These are phyloP conservation scores for Steccherinum ochraceum DNA, from an alignment of 768 basidiomycete species.

Conservation along the genomic window DNA sequence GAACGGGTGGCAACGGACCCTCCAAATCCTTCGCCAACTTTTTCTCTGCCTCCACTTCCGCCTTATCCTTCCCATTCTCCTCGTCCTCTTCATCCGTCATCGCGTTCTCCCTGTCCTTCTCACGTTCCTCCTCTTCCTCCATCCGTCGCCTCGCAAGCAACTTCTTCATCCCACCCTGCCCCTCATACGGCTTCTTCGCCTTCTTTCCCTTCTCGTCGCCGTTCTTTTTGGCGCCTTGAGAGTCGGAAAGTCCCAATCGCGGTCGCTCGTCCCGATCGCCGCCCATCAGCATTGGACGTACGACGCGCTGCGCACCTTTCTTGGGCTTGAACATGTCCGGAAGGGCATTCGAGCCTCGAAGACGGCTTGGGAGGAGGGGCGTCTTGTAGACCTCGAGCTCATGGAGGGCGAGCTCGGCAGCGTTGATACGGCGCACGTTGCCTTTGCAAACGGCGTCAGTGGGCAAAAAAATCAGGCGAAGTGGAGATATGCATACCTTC, in stretches of 20 bases:
- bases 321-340: conserved; percentile 62
- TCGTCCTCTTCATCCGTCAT: conserved; percentile 26
- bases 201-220: conserved; percentile 24
- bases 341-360: conserved; percentile 36
- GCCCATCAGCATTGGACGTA: conserved; percentile 59
- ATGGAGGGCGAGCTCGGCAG: conserved; percentile 62
- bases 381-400: conserved; percentile 77
- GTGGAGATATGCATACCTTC: too few relatives aligned
- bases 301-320: conserved; percentile 29
- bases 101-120: conserved; percentile 22
- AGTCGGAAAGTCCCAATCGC: conserved; percentile 36
- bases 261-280: conserved; percentile 45
- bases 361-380: conserved; percentile 63
- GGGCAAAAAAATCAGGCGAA: too few relatives aligned
- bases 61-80: conserved; percentile 18
- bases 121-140: conserved; percentile 46
- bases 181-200: conserved; percentile 64
- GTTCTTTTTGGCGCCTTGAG: conserved; percentile 2
- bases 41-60: conserved; percentile 16
- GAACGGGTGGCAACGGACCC: conserved; percentile 17
- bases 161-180: conserved; percentile 75
- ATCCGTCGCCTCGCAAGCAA: conserved; percentile 55
- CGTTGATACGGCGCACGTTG: conserved; percentile 36
- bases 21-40: conserved; percentile 10
- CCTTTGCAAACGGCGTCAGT: conserved; percentile 24